A percentile compares a stretch with the other conserved stretches of the same genome.
Conservation (phyloP, 83 land plant species). For the Diphasiastrum complanatum region DNA sequence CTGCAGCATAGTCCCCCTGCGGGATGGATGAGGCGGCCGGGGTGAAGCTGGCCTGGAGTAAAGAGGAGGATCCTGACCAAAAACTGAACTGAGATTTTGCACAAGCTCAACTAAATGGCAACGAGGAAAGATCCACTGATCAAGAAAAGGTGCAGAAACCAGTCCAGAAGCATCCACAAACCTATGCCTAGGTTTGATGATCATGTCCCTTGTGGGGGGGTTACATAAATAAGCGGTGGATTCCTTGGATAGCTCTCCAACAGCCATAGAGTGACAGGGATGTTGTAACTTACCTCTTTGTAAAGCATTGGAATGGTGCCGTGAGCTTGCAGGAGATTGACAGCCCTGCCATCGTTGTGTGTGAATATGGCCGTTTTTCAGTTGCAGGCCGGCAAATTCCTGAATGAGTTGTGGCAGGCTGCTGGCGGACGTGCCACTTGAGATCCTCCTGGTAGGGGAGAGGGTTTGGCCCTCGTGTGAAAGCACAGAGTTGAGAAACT, state of each 20-base stretch:
- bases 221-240: slow-evolving; percentile 66
- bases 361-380: slow-evolving; percentile 64
- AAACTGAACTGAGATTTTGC: slow-evolving; percentile 44
- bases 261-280: slow-evolving; percentile 92
- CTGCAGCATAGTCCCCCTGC: slow-evolving; percentile 3
- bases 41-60: slow-evolving; percentile 51
- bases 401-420: slow-evolving; percentile 56
- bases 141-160: slow-evolving; percentile 62
- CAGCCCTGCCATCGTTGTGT: slow-evolving; percentile 85
- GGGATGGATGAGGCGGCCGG: slow-evolving; percentile 6
- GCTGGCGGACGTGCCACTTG: slow-evolving; percentile 84
- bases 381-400: slow-evolving; percentile 67
- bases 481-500: slow-evolving; percentile 75
- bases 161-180: slow-evolving; percentile 75
- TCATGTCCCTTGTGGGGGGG: slow-evolving; percentile 89
- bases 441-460: slow-evolving; percentile 84
- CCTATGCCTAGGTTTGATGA: slow-evolving; percentile 71
- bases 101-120: slow-evolving; percentile 80
- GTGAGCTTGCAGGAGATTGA: slow-evolving; percentile 71
- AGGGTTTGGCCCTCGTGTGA: slow-evolving; percentile 81
- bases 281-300: slow-evolving; percentile 70
- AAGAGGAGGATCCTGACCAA: slow-evolving; percentile 82
- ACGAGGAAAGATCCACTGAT: slow-evolving; percentile 74
- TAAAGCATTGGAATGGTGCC: slow-evolving; percentile 85
- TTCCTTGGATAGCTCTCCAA: slow-evolving; percentile 72